Evolutionary conservation across 345 rosid genomes (phyloP), one percentile per base, ranked within the genome.

Genomic region (Carallia pectinifolia): DNA sequence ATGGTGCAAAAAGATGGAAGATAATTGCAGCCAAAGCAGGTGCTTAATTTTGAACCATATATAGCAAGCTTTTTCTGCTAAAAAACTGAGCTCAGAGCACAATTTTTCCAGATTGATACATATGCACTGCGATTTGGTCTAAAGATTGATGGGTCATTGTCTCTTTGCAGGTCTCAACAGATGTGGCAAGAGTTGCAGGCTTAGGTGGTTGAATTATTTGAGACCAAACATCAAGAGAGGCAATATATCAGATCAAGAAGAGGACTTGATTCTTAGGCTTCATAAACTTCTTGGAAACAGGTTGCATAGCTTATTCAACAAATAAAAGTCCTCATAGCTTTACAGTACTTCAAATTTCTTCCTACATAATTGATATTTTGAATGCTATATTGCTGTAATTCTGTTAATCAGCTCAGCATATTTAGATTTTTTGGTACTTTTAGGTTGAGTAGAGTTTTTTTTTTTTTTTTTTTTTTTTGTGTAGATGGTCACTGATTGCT

Each of bases 221-320:
- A 85, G 93, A 74, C 93, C 93, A 67, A 88, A 88, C 50, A 88
- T 88, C 78, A 88, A 86, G 79, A 88, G 93, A 78, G 93, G 93
- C 60, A 85, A 88, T 62, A 86, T 88, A 52, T 78, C 89, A 17
- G 90, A 88, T 71, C 90, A 88, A 76, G 93, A 88, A 67, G 93
- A 86, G 74, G 93, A 88, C 58, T 84, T 88, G 83, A 88, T 88
- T 7, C 85, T 88, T 6, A 81, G 92, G 74, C 92, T 88, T 67
- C 93, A 88, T 65, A 88, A 85, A 73, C 86, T 88, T 56, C 83
- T 88, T 1, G 93, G 93, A 72, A 88, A 88, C 82, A 86, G 93
- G 93, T 69, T n/a, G 10, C 23, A 6, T 9, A 56, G 29, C 60
- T 15, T 13, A 12, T 44, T 10, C 50, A 10, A 44, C 16, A 44